Conservation (phyloP, 2,329 filamentous ascomycete species). For the Aureobasidium sp. region DNA sequence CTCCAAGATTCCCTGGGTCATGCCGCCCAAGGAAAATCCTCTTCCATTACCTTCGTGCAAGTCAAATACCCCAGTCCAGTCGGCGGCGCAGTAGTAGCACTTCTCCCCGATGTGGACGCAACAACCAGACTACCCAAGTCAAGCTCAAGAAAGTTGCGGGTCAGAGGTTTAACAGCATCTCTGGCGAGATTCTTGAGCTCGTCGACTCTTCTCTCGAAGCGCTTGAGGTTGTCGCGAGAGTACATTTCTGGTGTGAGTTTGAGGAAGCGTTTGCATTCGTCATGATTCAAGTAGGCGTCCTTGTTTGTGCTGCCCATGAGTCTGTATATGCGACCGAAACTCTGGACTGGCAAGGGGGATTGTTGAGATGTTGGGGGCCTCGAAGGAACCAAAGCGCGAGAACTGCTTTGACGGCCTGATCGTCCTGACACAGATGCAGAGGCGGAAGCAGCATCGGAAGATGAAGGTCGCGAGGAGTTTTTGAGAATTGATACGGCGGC, state of each 20-base stretch:
- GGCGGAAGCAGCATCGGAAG: slow-evolving; percentile 6
- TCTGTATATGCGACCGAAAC: slow-evolving; percentile 68
- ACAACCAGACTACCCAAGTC: slow-evolving; percentile 45
- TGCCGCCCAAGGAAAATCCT: slow-evolving; percentile 54
- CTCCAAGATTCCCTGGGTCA: background rate
- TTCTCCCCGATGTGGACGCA: background rate
- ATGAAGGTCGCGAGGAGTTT: slow-evolving; percentile 5
- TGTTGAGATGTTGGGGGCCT: slow-evolving; percentile 23
- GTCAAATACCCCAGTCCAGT: slow-evolving; percentile 50
- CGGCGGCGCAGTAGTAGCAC: background rate
- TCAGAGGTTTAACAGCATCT: slow-evolving; percentile 76
- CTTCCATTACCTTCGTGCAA: slow-evolving; percentile 53
- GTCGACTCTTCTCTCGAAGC: slow-evolving; percentile 81
- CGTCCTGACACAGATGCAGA: background rate
- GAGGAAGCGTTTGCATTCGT: slow-evolving; percentile 85
- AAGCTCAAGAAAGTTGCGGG: slow-evolving; percentile 77
- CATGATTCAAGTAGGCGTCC: slow-evolving; percentile 65
- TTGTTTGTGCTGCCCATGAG: slow-evolving; percentile 59
- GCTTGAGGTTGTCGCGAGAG: slow-evolving; percentile 73
- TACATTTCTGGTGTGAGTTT: slow-evolving; percentile 78
- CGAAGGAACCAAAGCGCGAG: background rate
- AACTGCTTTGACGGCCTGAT: slow-evolving; percentile 20
- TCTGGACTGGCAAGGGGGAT: slow-evolving; percentile 40
- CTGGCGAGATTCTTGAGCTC: slow-evolving; percentile 80
- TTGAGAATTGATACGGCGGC: slow-evolving; percentile 50